These are phyloP conservation scores for Lithospermum erythrorhizon DNA, from an alignment of 257 asterid species.

Conservation along the genomic window DNA sequence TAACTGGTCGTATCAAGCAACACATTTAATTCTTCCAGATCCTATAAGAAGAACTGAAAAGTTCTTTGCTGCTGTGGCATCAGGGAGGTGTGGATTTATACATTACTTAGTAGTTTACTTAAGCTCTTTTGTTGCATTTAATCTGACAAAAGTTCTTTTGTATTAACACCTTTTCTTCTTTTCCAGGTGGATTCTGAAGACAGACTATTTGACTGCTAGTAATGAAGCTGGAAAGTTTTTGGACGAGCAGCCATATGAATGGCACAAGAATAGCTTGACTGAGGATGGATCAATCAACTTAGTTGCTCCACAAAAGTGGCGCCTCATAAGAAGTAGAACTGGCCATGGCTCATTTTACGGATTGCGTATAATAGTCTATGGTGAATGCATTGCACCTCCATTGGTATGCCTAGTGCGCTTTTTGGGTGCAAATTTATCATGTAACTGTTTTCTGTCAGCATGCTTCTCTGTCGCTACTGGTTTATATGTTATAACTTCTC, in stretches of 20 bases:
- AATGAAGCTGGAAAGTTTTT: constrained; percentile 61
- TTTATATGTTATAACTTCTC: constrained; percentile 1
- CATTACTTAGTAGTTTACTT: constrained; percentile 12
- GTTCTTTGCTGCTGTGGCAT: constrained; percentile 91
- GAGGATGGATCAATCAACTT: constrained; percentile 91
- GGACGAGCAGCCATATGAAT: constrained; percentile 71
- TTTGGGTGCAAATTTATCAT: not conserved
- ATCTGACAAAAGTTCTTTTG: too few relatives aligned
- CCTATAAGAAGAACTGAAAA: constrained; percentile 86
- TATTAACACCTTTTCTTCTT: constrained; percentile 3
- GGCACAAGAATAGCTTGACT: constrained; percentile 66
- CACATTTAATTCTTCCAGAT: constrained; percentile 82
- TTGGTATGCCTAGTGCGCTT: constrained; percentile 31
- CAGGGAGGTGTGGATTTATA: constrained; percentile 62
- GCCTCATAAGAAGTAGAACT: constrained; percentile 63
- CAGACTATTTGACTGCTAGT: constrained; percentile 72
- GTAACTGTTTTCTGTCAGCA: not conserved
- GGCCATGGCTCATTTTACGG: constrained; percentile 89
- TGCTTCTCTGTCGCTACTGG: not conserved
- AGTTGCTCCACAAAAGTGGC: constrained; percentile 96
- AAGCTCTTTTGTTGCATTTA: constrained; percentile 2
- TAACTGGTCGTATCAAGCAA: constrained; percentile 92
- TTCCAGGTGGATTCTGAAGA: constrained; percentile 89
- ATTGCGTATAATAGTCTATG: constrained; percentile 62
- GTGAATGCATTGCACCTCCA: constrained; percentile 93